Percentiles rank a stretch among this genome's conserved stretches.
phyloP scores from a whole-genome alignment of 768 basidiomycete genomes.

The Boletus eberwhitei region DNA sequence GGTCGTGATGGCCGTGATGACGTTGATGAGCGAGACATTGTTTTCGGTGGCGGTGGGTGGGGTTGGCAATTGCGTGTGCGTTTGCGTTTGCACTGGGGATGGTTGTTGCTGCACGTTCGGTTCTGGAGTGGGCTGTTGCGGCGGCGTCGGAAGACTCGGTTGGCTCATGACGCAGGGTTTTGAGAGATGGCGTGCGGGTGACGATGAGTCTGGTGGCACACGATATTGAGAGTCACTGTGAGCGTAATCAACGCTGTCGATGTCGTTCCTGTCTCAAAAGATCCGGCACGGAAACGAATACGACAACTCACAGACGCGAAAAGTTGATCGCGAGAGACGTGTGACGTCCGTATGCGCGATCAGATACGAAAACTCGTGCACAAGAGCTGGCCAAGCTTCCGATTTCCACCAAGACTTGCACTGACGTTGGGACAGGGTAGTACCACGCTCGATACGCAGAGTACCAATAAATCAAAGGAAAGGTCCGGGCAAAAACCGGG shows the following conservation, averaged over 20 bases:
- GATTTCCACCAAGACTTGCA: background rate
- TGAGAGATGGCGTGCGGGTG: background rate
- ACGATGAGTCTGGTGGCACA: background rate
- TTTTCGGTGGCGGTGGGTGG: constrained; percentile 1
- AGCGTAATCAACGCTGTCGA: background rate
- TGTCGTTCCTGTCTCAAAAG: background rate
- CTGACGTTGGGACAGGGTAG: background rate
- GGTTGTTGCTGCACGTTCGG: constrained; percentile 14
- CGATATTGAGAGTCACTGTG: background rate
- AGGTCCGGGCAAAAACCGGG: background rate
- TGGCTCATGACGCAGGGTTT: constrained; percentile 22
- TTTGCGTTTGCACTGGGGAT: constrained; percentile 12
- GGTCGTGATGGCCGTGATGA: constrained; percentile 46
- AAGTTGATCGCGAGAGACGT: background rate
- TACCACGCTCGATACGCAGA: background rate
- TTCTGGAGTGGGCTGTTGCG: constrained; percentile 16
- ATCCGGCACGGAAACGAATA: background rate
- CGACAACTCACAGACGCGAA: constrained; percentile 6
- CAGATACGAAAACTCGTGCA: background rate
- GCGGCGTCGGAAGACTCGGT: constrained; percentile 24
- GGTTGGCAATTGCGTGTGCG: constrained; percentile 4
- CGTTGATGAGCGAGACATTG: constrained; percentile 35
- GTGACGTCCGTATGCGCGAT: background rate
- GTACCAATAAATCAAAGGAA: background rate
- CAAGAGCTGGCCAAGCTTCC: background rate